Conservation (phyloP, 1,284 basidiomycete species). For the Fomitopsis pinicola region DNA sequence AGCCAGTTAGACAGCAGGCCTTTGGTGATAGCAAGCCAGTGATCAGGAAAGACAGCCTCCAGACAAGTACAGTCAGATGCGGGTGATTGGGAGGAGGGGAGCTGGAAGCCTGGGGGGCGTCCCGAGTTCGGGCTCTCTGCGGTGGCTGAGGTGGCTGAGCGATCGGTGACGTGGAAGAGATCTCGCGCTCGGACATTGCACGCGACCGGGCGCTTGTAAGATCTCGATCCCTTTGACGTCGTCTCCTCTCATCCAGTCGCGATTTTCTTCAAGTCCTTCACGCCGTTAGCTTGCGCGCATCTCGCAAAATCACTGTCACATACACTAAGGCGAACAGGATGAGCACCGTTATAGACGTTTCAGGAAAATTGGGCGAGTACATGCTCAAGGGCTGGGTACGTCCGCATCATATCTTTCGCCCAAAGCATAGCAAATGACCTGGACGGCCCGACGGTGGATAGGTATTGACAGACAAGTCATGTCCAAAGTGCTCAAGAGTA, state of each 20-base stretch:
- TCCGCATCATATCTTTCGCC: neutral
- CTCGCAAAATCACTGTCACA: neutral
- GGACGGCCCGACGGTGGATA: slow-evolving; percentile 20
- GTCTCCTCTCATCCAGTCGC: neutral
- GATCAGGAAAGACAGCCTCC: neutral
- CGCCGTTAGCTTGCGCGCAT: neutral
- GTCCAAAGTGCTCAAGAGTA: slow-evolving; percentile 52
- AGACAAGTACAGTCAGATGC: neutral
- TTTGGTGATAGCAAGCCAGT: no score
- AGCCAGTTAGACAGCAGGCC: neutral
- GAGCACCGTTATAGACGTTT: slow-evolving; percentile 51
- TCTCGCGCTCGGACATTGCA: neutral
- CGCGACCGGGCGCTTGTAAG: neutral
- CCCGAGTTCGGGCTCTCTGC: neutral
- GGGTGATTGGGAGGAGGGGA: neutral
- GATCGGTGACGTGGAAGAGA: slow-evolving; percentile 2
- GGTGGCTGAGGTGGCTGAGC: neutral
- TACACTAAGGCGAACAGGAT: slow-evolving; percentile 27
- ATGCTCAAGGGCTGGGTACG: slow-evolving; percentile 77
- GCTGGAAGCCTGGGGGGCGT: neutral
- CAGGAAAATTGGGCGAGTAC: slow-evolving; percentile 59
- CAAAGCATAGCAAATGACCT: neutral
- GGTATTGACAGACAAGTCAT: slow-evolving; percentile 65
- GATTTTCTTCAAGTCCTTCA: neutral
- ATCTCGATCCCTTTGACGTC: neutral